Evolutionary conservation across 768 basidiomycete species (phyloP), one percentile per base, ranked within the genome.

Genomic region (Strobilomyces confusus): DNA sequence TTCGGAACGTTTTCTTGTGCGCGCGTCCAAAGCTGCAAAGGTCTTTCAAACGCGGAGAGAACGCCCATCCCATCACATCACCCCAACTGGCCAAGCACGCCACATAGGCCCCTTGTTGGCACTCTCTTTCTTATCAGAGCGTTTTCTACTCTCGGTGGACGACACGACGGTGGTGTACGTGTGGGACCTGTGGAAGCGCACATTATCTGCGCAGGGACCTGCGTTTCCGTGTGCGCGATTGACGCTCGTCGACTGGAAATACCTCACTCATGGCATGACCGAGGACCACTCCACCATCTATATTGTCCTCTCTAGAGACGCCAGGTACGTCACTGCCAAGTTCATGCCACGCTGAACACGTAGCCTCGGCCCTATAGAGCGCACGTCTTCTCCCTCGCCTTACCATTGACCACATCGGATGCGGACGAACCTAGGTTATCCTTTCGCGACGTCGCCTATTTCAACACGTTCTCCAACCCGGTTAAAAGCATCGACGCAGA

Each of bases 401-500:
- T 62, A 36, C 38, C 47, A 3, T 15, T 30, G 38, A 25, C 4
- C 7, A 13, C 19, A 15, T 22, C 45, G 2, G 36, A 44, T 23
- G 11, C 40, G 6, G 44, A 41, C 5, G 25, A 38, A 17, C 12
- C 40, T 40, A 48, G 22, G 11, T 17, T 48, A 12, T 47, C 42
- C 19, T 58, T 60, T 34, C 23, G 45, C 8, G 26, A 42, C 13
- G 17, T 44, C 3, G 44, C 55, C 9, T 44, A 59, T 29, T 40
- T 63, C 29, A 26, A 52, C 49, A 38, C 55, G 8, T 19, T 25
- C 11, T 15, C n/a, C 14, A 22, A 30, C 17, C 6, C 2, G 65
- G 44, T 61, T 65, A 8, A 61, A 73, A 22, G 67, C 15, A 66
- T 80, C 36, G 66, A 75, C 17, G 64, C 67, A 4, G 48, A 53